Evolutionary conservation across 441 rosid genomes (phyloP).

Genomic region (Melastoma candidum): DNA sequence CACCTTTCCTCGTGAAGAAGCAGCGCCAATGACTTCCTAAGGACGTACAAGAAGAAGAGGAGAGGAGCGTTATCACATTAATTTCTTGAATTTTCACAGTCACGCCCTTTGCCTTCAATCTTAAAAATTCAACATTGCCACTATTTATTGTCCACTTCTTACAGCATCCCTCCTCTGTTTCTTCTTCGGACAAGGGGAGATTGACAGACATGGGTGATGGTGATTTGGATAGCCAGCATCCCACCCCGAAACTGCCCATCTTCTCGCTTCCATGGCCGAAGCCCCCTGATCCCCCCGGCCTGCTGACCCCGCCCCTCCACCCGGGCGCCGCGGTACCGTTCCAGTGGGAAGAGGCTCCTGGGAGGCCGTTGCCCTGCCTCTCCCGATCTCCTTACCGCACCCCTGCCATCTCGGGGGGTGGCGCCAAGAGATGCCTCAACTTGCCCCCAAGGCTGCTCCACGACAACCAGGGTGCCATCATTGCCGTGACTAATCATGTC

Average conservation of each 20-base stretch:
- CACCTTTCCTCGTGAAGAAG: too few relatives aligned
- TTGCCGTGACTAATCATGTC: neutral
- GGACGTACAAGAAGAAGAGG: too few relatives aligned
- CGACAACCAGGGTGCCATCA: neutral
- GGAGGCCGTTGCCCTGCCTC: slow-evolving; percentile 2
- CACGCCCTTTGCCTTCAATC: too few relatives aligned
- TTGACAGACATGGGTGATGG: neutral
- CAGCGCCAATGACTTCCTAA: too few relatives aligned
- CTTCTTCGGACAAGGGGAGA: too few relatives aligned
- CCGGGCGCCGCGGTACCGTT: slow-evolving; percentile 2
- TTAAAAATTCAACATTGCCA: too few relatives aligned
- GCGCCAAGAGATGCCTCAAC: neutral
- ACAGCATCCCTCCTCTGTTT: too few relatives aligned
- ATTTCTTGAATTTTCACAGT: too few relatives aligned
- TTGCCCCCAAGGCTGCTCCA: slow-evolving; percentile 6
- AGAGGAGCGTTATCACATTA: too few relatives aligned
- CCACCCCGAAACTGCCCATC: neutral
- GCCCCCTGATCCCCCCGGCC: slow-evolving; percentile 3
- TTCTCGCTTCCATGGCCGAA: slow-evolving; percentile 5
- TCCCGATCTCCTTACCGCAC: neutral
- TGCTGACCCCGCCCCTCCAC: slow-evolving; percentile 8
- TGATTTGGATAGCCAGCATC: neutral
- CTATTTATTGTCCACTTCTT: too few relatives aligned
- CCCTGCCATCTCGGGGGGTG: neutral
- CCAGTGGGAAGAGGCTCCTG: slow-evolving; percentile 8